Conservation (phyloP, 2,329 filamentous ascomycete species). For the Bipolaris cookei region DNA sequence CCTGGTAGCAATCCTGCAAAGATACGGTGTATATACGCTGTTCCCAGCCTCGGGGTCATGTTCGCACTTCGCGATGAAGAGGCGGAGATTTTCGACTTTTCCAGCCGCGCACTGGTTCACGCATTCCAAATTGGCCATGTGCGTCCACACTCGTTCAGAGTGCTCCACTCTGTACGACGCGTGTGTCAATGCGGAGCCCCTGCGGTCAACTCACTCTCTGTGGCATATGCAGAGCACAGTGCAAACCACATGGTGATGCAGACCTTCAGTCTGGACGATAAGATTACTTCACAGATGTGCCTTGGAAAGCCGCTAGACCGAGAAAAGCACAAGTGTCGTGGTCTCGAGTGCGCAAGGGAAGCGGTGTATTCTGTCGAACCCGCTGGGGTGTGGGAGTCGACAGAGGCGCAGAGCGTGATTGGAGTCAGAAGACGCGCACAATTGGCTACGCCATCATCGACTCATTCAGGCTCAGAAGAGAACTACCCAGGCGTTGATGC, state of each 20-base stretch:
- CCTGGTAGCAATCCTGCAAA: constrained; percentile 51
- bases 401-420: constrained; percentile 66
- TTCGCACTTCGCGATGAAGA: constrained; percentile 64
- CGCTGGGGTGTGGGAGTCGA: constrained; percentile 69
- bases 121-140: constrained; percentile 67
- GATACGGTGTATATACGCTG: constrained; percentile 63
- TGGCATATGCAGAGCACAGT: constrained; percentile 67
- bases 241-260: constrained; percentile 69
- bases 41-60: constrained; percentile 65
- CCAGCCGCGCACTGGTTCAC: constrained; percentile 62
- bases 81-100: constrained; percentile 68
- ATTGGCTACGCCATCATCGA: constrained; percentile 37
- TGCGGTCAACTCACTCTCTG: constrained; percentile 66
- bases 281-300: constrained; percentile 62
- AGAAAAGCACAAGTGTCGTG: constrained; percentile 40
- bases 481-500: constrained; percentile 20
- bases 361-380: constrained; percentile 62
- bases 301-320: constrained; percentile 56
- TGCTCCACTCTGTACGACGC: constrained; percentile 62
- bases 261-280: constrained; percentile 63
- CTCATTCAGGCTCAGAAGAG: constrained; percentile 36
- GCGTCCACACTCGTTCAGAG: constrained; percentile 65
- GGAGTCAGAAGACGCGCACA: constrained; percentile 63
- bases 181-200: constrained; percentile 61
- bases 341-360: constrained; percentile 55